A percentile compares a stretch with the other conserved stretches of the same genome.
phyloP scores from a whole-genome alignment of 805 yeast species.

The Yarrowia bubula region DNA sequence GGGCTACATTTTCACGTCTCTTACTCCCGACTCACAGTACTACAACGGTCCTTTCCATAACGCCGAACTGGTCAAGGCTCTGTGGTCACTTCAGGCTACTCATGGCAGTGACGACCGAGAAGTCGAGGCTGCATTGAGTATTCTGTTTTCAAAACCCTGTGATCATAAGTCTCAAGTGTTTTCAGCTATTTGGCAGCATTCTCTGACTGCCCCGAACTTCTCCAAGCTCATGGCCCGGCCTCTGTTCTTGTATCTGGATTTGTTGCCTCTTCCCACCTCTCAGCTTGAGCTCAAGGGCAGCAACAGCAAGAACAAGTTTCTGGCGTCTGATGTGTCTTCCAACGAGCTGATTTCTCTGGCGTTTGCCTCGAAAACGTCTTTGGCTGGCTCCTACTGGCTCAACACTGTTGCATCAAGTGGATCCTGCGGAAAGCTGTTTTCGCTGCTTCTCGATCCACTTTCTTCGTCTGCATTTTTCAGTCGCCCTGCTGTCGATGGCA shows the following conservation, averaged over 20 bases:
- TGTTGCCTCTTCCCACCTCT: constrained; percentile 20
- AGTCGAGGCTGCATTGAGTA: constrained; percentile 55
- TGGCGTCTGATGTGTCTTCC: constrained; percentile 13
- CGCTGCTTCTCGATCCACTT: constrained; percentile 56
- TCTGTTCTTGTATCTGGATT: constrained; percentile 1
- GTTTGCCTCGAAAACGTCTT: constrained; percentile 1
- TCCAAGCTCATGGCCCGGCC: constrained; percentile 16
- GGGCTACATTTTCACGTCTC: constrained; percentile 11
- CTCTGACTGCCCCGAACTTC: constrained; percentile 8
- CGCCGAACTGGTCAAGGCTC: constrained; percentile 64
- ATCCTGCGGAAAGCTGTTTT: constrained; percentile 58
- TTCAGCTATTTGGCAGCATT: constrained; percentile 20
- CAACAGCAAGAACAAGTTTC: background rate
- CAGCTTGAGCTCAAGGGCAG: constrained; percentile 15
- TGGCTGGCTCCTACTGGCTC: constrained; percentile 33
- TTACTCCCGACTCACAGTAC: constrained; percentile 10
- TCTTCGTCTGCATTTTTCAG: constrained; percentile 42
- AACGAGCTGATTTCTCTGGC: constrained; percentile 22
- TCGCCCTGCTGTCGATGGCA: constrained; percentile 25
- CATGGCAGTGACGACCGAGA: constrained; percentile 45
- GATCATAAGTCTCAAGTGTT: constrained; percentile 14
- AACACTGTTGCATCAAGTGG: constrained; percentile 43
- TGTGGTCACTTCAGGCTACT: constrained; percentile 59
- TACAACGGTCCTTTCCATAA: constrained; percentile 44
- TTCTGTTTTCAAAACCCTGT: constrained; percentile 16